Evolutionary conservation across 345 rosid genomes (phyloP).

Genomic region (Sisymbrium altissimum): DNA sequence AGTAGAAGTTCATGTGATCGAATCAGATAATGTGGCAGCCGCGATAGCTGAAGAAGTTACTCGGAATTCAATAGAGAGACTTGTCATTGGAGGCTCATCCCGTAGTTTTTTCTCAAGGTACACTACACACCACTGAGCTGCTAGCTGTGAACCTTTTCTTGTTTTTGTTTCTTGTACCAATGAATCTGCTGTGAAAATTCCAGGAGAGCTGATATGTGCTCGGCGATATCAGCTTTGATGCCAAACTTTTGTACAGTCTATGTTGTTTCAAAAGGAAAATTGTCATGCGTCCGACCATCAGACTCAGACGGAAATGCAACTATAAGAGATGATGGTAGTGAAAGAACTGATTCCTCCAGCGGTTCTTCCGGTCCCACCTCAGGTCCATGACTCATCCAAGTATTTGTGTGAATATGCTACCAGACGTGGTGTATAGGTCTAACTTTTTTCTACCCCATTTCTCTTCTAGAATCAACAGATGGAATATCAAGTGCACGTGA

Average conservation of each 20-base stretch:
- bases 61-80: constrained; percentile 45
- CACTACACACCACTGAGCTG: background rate
- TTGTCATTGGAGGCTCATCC: constrained; percentile 79
- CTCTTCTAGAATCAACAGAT: constrained; percentile 26
- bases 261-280: constrained; percentile 72
- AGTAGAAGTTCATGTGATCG: constrained; percentile 50
- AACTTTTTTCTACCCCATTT: background rate
- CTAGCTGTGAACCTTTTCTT: background rate
- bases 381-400: constrained; percentile 15
- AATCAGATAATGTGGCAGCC: constrained; percentile 60
- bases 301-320: constrained; percentile 54
- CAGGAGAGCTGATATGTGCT: constrained; percentile 51
- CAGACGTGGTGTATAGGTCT: background rate
- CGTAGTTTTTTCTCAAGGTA: constrained; percentile 64
- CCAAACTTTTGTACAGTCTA: constrained; percentile 79
- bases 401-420: background rate
- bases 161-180: background rate
- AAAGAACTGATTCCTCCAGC: constrained; percentile 39
- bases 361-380: constrained; percentile 41
- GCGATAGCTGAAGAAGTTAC: constrained; percentile 66
- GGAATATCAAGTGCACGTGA: constrained; percentile 13
- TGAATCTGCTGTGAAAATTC: background rate
- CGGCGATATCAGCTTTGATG: constrained; percentile 53
- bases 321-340: constrained; percentile 51
- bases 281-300: constrained; percentile 70